Conservation (phyloP, 495 filamentous ascomycete genomes). For the Xylaria flabelliformis region DNA sequence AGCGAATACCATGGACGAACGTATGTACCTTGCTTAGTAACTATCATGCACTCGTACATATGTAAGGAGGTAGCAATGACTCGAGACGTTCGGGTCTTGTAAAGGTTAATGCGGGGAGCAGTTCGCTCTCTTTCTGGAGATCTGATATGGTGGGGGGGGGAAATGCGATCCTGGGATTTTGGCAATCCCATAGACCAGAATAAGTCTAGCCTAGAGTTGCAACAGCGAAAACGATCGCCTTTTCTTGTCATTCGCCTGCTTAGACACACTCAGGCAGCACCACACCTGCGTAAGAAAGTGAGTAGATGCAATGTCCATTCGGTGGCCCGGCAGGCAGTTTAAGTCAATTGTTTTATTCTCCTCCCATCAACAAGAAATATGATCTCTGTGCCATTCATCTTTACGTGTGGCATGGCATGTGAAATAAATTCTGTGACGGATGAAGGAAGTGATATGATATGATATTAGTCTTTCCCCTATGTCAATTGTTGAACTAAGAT, state of each 20-base stretch:
- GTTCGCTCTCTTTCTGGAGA: slow-evolving; percentile 2
- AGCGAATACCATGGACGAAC: neutral
- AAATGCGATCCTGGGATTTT: slow-evolving; percentile 8
- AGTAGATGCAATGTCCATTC: neutral
- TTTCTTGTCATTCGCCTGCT: neutral
- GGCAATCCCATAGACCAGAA: slow-evolving; percentile 10
- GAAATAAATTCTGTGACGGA: neutral
- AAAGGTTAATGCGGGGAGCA: slow-evolving; percentile 12
- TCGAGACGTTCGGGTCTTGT: neutral
- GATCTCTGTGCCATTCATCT: neutral
- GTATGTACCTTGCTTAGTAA: neutral
- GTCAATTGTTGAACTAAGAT: neutral
- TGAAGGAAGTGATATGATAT: neutral
- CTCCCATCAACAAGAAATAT: neutral
- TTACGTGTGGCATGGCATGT: neutral
- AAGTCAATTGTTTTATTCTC: neutral
- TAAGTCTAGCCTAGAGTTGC: slow-evolving; percentile 5
- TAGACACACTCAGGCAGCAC: neutral
- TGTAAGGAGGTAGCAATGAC: neutral
- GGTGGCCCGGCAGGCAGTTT: neutral
- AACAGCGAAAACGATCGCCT: neutral
- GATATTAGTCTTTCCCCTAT: neutral
- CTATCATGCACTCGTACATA: neutral
- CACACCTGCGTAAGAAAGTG: neutral
- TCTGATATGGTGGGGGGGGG: slow-evolving; percentile 8